Base-by-base conservation (phyloP, 768 basidiomycete genomes). In the Agaricus sinodeliciosus region DNA sequence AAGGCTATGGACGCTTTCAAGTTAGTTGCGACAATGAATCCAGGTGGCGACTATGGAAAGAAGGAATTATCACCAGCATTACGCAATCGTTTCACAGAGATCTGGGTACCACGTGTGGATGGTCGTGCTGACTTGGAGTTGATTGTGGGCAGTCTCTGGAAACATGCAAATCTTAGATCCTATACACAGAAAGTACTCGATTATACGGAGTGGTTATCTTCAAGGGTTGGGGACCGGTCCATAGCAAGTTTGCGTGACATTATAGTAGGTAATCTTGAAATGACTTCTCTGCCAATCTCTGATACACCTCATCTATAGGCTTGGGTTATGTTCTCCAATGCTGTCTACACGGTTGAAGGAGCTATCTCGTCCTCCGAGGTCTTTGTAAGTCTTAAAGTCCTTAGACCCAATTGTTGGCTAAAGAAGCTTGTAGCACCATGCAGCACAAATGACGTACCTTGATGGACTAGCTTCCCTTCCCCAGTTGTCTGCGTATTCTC, bases 11-110 rank as follows among this genome's bases (percentile, higher is more conserved):
- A 76, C 3, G 70, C 69, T 1, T 99, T 99, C 76, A 87, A 94
- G 64, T 81, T 99, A 35, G 74, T 97, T 0, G 93, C 96, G 2
- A 98, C 96, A 2, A 99, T 99, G 96, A 99, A 99, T 65, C 96
- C 96, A 0, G 96, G 96, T 16, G 96, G 96, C 12, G 96, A 99
- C 63, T 98, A 94, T 61, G 96, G 96, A 19, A 99, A 99, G 75
- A 99, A 98, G 65, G 96, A 99, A 64, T 73, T 99, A 2, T 98
- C 96, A 1, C 95, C 94, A 28, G 96, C 96, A 0, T 73, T 99
- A 36, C 83, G 96, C 16, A 99, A 98, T 69, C 83, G 96, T 4
- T 99, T 99, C 70, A 99, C 96, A 3, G 96, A 99, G 66, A 95
- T 99, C 28, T 99, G 96, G 95, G 96, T 99, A 0, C 94, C 95